phyloP scores from a whole-genome alignment of 2,329 filamentous ascomycete genomes.

The Coniochaeta sp. region DNA sequence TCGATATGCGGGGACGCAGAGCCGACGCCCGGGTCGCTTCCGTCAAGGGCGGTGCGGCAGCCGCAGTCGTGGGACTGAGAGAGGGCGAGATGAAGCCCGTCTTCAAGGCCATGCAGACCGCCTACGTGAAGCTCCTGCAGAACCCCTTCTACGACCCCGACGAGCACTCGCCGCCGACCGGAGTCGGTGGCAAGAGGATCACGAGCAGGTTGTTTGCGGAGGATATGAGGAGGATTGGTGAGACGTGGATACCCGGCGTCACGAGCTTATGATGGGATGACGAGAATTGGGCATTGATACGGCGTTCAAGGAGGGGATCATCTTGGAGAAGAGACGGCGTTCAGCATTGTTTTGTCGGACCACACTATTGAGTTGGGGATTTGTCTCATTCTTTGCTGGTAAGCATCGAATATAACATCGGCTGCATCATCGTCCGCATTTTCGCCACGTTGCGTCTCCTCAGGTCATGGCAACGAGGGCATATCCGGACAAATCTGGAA shows the following conservation, averaged over 20 bases:
- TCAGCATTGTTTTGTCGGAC: no score
- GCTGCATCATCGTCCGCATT: no score
- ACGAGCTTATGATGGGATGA: conserved; percentile 39
- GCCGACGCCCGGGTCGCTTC: conserved; percentile 20
- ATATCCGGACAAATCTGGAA: no score
- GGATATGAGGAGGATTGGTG: conserved; percentile 80
- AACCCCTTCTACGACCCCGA: conserved; percentile 95
- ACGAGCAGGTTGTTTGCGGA: conserved; percentile 72
- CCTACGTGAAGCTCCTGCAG: conserved; percentile 80
- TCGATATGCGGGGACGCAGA: conserved; percentile 77
- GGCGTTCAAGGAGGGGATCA: not conserved
- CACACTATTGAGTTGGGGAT: no score
- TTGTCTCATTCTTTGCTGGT: no score
- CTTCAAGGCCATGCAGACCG: conserved; percentile 86
- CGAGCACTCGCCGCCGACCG: conserved; percentile 58
- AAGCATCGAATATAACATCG: no score
- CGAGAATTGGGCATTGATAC: not conserved
- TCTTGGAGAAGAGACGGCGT: no score
- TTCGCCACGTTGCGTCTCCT: no score
- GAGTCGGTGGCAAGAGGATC: conserved; percentile 59
- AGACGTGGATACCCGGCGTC: conserved; percentile 72
- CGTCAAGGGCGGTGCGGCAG: conserved; percentile 10
- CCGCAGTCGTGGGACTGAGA: conserved; percentile 52
- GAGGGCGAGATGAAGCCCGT: conserved; percentile 87
- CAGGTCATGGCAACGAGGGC: no score